Evolutionary conservation across 2,329 filamentous ascomycete genomes (phyloP).

Genomic region (Thermomyces lanuginosus): DNA sequence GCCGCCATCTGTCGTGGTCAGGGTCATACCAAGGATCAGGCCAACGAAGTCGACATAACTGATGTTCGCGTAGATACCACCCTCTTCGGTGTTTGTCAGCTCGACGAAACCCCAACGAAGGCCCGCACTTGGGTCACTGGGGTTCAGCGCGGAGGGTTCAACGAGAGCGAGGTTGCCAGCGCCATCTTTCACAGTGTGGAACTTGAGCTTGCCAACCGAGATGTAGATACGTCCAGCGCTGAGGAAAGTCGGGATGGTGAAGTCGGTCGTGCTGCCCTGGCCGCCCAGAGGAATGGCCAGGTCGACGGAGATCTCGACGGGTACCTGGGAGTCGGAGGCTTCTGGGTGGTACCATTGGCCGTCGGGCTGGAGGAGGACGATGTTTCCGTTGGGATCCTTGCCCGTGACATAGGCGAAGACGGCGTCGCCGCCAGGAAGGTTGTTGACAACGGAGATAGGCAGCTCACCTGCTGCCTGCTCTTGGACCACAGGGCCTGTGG

Average conservation of each 20-base stretch:
- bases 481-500: background rate
- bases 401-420: slow-evolving; percentile 28
- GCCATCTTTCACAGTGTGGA: slow-evolving; percentile 25
- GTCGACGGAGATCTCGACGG: slow-evolving; percentile 22
- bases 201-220: slow-evolving; percentile 26
- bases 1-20: slow-evolving; percentile 32
- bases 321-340: slow-evolving; percentile 18
- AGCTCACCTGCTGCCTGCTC: background rate
- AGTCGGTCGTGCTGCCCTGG: slow-evolving; percentile 21
- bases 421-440: slow-evolving; percentile 16
- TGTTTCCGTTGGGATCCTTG: slow-evolving; percentile 21
- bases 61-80: slow-evolving; percentile 33
- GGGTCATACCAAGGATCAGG: slow-evolving; percentile 36
- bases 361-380: slow-evolving; percentile 31
- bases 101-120: slow-evolving; percentile 38
- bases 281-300: slow-evolving; percentile 30
- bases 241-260: slow-evolving; percentile 28
- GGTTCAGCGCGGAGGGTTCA: slow-evolving; percentile 33
- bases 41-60: slow-evolving; percentile 38
- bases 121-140: slow-evolving; percentile 27
- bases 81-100: slow-evolving; percentile 28
- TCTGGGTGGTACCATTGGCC: slow-evolving; percentile 29
- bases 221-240: slow-evolving; percentile 32
- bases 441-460: slow-evolving; percentile 25
- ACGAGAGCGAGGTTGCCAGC: slow-evolving; percentile 24